Conservation (phyloP, 345 rosid species). For the Populus ilicifolia region DNA sequence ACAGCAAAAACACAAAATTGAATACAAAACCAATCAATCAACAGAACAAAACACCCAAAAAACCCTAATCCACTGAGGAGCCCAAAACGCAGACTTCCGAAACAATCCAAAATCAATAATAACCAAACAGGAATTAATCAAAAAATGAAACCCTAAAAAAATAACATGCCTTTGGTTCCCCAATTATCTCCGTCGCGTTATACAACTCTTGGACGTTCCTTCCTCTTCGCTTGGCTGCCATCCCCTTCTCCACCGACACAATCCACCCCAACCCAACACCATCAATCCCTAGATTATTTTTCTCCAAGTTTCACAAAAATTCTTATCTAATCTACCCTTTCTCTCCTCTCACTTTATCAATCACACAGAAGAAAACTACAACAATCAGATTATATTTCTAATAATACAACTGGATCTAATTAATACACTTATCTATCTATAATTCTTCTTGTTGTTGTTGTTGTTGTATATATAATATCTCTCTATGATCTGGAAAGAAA, state of each 20-base stretch:
- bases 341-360: neutral
- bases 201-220: constrained; percentile 31
- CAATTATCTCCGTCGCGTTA: constrained; percentile 38
- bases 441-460: too few species aligned
- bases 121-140: neutral
- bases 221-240: constrained; percentile 31
- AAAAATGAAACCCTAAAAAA: constrained; percentile 29
- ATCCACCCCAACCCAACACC: constrained; percentile 27
- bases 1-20: neutral
- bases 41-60: neutral
- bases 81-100: neutral
- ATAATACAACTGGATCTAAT: constrained; percentile 12
- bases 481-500: constrained; percentile 25
- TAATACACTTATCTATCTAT: neutral
- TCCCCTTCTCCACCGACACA: constrained; percentile 24
- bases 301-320: constrained; percentile 2
- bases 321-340: neutral
- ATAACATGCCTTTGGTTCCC: constrained; percentile 43
- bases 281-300: constrained; percentile 21
- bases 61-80: neutral
- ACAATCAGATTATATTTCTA: constrained; percentile 13
- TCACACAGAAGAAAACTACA: constrained; percentile 11
- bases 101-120: neutral
- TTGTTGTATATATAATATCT: neutral
- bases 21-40: neutral